Conservation (phyloP, 1,284 basidiomycete species). For the Apiotrichum veenhuisii region DNA sequence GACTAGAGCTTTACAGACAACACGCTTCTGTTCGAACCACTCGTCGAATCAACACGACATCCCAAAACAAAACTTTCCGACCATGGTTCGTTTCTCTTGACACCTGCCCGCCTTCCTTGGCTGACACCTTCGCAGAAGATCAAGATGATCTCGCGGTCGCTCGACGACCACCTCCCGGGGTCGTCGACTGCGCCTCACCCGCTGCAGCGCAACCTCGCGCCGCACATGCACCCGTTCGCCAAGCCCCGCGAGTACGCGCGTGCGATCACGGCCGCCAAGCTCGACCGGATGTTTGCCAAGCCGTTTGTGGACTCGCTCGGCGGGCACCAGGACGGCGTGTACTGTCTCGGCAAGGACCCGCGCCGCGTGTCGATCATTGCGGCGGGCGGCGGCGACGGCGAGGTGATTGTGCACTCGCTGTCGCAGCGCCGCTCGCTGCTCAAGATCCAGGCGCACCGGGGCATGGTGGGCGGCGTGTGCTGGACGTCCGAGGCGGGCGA, state of each 20-base stretch:
- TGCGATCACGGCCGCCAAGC: constrained; percentile 91
- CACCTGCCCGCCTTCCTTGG: not conserved
- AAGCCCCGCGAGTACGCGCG: constrained; percentile 89
- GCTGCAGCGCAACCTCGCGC: constrained; percentile 85
- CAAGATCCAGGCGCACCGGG: constrained; percentile 78
- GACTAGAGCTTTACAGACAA: not conserved
- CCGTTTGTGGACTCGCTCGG: constrained; percentile 88
- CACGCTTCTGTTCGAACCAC: not conserved
- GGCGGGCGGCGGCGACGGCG: constrained; percentile 93
- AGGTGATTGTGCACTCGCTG: constrained; percentile 85
- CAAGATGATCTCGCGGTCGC: constrained; percentile 50
- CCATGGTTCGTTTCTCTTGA: constrained; percentile 4
- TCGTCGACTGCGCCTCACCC: constrained; percentile 56
- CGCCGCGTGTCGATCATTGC: constrained; percentile 76
- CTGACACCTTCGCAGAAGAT: constrained; percentile 42
- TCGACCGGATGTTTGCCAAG: constrained; percentile 95
- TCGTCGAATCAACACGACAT: no score
- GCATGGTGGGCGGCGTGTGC: constrained; percentile 74
- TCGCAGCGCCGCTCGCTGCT: constrained; percentile 64
- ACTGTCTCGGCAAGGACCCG: constrained; percentile 75
- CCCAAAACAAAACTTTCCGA: not conserved
- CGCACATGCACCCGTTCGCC: constrained; percentile 88
- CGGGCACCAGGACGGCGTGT: constrained; percentile 94
- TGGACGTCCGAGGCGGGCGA: constrained; percentile 48
- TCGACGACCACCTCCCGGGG: constrained; percentile 50